These are phyloP conservation scores for Scheffersomyces titani DNA, from an alignment of 1,139 yeast genomes.

Conservation along the genomic window DNA sequence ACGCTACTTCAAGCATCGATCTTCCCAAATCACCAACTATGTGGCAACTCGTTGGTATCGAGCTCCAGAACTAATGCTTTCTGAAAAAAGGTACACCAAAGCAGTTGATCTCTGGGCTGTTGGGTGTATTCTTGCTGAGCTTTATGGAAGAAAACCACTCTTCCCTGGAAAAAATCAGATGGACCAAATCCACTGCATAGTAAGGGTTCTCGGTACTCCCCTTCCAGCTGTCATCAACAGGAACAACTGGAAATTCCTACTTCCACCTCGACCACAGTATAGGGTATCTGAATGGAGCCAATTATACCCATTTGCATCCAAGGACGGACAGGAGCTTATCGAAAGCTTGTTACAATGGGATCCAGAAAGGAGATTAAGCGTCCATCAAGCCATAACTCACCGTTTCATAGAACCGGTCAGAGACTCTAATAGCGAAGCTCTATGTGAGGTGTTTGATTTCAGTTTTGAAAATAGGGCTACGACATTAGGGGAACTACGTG, in stretches of 20 bases:
- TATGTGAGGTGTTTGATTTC: slow-evolving; percentile 55
- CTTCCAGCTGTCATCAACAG: slow-evolving; percentile 34
- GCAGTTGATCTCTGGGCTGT: slow-evolving; percentile 80
- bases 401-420: slow-evolving; percentile 51
- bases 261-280: slow-evolving; percentile 40
- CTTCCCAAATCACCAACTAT: slow-evolving; percentile 66
- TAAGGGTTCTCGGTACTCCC: slow-evolving; percentile 66
- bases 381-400: slow-evolving; percentile 54
- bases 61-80: slow-evolving; percentile 85
- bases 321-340: slow-evolving; percentile 48
- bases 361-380: slow-evolving; percentile 44
- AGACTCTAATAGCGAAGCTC: slow-evolving; percentile 51
- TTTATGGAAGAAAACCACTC: slow-evolving; percentile 72
- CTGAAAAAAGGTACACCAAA: slow-evolving; percentile 54
- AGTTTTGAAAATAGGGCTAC: slow-evolving; percentile 52
- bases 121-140: slow-evolving; percentile 77
- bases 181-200: slow-evolving; percentile 64
- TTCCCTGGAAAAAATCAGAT: slow-evolving; percentile 69
- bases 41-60: slow-evolving; percentile 97
- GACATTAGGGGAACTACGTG: slow-evolving; percentile 41
- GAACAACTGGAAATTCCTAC: slow-evolving; percentile 35
- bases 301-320: slow-evolving; percentile 61
- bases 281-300: slow-evolving; percentile 45
- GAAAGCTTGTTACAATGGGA: slow-evolving; percentile 65
- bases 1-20: slow-evolving; percentile 34